A percentile compares a stretch with the other conserved stretches of the same genome.
These are phyloP conservation scores for Psilocybe sp. DNA, from an alignment of 768 basidiomycete genomes.

Conservation along the genomic window DNA sequence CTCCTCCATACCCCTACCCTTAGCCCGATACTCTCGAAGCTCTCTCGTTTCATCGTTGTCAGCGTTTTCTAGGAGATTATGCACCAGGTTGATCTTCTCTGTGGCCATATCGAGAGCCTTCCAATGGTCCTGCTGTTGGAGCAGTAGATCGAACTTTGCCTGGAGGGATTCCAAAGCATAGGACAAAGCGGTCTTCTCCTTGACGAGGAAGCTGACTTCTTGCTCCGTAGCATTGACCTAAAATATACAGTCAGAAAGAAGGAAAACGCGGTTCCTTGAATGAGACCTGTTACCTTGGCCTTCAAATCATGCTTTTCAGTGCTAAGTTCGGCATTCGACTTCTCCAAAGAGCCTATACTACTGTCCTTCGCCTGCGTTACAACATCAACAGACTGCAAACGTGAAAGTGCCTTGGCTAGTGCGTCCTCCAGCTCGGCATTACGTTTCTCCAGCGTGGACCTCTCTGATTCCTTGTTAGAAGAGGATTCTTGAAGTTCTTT, in stretches of 20 bases:
- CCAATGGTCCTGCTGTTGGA: conserved; percentile 72
- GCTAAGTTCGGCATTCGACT: conserved; percentile 48
- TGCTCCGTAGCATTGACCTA: conserved; percentile 64
- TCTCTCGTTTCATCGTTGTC: conserved; percentile 76
- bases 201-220: conserved; percentile 50
- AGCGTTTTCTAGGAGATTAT: conserved; percentile 55
- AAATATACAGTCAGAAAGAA: conserved; percentile 11
- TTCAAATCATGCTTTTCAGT: conserved; percentile 56
- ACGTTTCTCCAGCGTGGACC: conserved; percentile 43
- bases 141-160: conserved; percentile 56
- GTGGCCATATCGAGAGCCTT: conserved; percentile 68
- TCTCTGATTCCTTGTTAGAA: conserved; percentile 42
- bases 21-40: conserved; percentile 63
- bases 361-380: conserved; percentile 57
- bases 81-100: conserved; percentile 71
- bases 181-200: conserved; percentile 59
- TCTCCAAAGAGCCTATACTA: conserved; percentile 62
- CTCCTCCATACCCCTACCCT: conserved; percentile 58
- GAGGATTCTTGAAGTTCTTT: conserved; percentile 49
- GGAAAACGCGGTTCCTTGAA: conserved; percentile 3
- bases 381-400: conserved; percentile 73
- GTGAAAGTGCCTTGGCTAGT: conserved; percentile 66
- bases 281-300: conserved; percentile 48
- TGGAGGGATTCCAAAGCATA: conserved; percentile 52
- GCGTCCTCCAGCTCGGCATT: conserved; percentile 70